phyloP scores from a whole-genome alignment of 108 stramenopile genomes.

The Discostella pseudostelligera region DNA sequence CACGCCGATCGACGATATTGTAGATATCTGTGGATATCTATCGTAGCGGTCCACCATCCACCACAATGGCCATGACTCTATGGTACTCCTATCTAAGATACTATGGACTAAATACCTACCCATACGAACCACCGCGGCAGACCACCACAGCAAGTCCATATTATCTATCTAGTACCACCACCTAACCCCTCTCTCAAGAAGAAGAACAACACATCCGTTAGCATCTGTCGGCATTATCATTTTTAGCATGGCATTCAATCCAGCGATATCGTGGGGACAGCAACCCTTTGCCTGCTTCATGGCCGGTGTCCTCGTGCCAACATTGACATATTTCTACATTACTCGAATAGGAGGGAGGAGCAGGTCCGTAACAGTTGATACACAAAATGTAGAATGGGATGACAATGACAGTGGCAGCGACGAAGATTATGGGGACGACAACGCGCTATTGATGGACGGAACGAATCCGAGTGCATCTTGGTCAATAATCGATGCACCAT shows the following conservation, averaged over 20 bases:
- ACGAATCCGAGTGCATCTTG: slow-evolving; percentile 40
- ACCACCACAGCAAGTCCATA: too few relatives aligned
- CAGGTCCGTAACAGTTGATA: slow-evolving; percentile 5
- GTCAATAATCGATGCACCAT: slow-evolving; percentile 75
- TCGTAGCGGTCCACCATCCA: too few relatives aligned
- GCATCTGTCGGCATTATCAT: too few relatives aligned
- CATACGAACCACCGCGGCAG: too few relatives aligned
- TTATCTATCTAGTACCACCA: too few relatives aligned
- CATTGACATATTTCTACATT: slow-evolving; percentile 38
- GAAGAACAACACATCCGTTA: too few relatives aligned
- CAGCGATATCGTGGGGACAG: slow-evolving; percentile 12
- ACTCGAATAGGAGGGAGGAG: slow-evolving; percentile 4
- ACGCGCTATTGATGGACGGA: slow-evolving; percentile 12
- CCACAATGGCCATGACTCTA: too few relatives aligned
- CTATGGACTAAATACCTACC: too few relatives aligned
- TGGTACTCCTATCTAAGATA: too few relatives aligned
- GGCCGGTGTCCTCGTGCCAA: slow-evolving; percentile 40
- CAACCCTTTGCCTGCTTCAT: slow-evolving; percentile 39
- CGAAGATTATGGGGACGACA: slow-evolving; percentile 34
- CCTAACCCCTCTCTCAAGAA: too few relatives aligned
- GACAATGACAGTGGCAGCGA: slow-evolving; percentile 11
- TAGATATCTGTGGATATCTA: too few relatives aligned
- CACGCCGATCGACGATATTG: too few relatives aligned
- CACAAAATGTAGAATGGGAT: slow-evolving; percentile 15
- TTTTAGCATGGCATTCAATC: background rate